Base-by-base conservation (phyloP, 805 yeast genomes). In the Saccharomyces paradoxus region DNA sequence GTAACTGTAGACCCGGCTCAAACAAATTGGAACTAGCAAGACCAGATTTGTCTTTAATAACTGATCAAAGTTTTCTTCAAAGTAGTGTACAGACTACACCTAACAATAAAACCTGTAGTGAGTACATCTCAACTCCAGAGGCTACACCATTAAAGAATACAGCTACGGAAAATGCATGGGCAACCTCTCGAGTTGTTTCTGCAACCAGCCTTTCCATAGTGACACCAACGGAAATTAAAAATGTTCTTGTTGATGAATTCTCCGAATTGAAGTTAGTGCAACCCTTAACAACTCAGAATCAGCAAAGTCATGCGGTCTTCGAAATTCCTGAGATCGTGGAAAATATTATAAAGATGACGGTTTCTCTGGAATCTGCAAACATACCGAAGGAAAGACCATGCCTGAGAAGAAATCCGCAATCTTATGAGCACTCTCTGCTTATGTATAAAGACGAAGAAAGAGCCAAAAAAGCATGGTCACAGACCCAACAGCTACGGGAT, bases 261-360 rank as follows among this genome's bases (percentile, higher is more conserved):
- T 54, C 60, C 3, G 50, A 57, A 24, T 51, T 57, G 22, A 56
- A 37, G 27, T 21, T 58, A 29, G 21, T 48, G 6, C 46, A 27
- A 12, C 49, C 46, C 17, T 41, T 32, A 21, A 27, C 46, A 7
- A 9, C 22, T 37, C 44, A 17, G 13, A 24, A 5, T 37, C 41
- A 10, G 21, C 7, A 37, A 50, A 22, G 56, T 62, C 70, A 74
- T 67, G 61, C 69, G 14, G 84, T 89, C 8, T 86, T 89, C 63
- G 74, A 76, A 51, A 82, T 86, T 37, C 96, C 96, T 0, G 97
- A 89, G 67, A 84, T 89, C 52, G 73, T 89, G 14, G 69, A 75
- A 56, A 74, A 76, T 53, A 86, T 89, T 12, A 63, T 89, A 28
- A 71, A 74, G 27, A 81, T 74, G 46, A 30, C 57, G 12, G 50